Conservation (phyloP, 345 rosid species). For the Aquilaria malaccensis region DNA sequence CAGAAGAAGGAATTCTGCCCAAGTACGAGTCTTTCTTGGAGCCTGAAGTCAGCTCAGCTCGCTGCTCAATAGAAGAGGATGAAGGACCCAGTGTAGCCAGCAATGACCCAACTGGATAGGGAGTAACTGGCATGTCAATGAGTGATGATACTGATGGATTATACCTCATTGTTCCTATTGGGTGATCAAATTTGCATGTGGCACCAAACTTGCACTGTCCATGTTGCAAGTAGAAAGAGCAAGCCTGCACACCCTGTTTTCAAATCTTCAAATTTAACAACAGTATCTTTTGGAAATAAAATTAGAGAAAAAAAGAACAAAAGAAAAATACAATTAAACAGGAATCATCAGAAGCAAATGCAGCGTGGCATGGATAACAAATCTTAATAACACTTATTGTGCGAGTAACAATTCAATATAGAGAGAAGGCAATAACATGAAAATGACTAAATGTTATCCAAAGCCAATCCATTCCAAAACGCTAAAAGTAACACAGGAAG, state of each 20-base stretch:
- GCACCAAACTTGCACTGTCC: constrained; percentile 67
- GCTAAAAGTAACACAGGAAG: too few relatives aligned
- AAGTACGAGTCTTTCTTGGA: constrained; percentile 45
- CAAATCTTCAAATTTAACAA: too few relatives aligned
- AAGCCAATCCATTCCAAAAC: too few relatives aligned
- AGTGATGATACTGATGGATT: constrained; percentile 89
- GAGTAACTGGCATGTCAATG: constrained; percentile 74
- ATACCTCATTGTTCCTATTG: constrained; percentile 65
- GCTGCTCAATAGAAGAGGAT: constrained; percentile 43
- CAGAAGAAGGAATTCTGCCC: constrained; percentile 44
- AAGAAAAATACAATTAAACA: too few relatives aligned
- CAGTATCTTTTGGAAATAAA: too few relatives aligned
- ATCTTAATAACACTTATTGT: too few relatives aligned
- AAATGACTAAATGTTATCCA: too few relatives aligned
- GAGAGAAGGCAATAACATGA: too few relatives aligned
- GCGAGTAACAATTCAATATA: too few relatives aligned
- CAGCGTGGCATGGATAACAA: too few relatives aligned
- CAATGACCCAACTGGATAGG: constrained; percentile 76
- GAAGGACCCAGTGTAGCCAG: constrained; percentile 58
- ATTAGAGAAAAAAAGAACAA: too few relatives aligned
- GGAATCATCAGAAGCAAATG: too few relatives aligned
- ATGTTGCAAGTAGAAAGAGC: constrained; percentile 54
- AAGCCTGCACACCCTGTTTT: constrained; percentile 52
- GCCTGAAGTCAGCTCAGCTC: constrained; percentile 57
- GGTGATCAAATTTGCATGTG: constrained; percentile 80